Percentiles rank a stretch among this genome's conserved stretches.
Conservation (phyloP, 208 protist genomes). For the Wallacemonas collosoma region DNA sequence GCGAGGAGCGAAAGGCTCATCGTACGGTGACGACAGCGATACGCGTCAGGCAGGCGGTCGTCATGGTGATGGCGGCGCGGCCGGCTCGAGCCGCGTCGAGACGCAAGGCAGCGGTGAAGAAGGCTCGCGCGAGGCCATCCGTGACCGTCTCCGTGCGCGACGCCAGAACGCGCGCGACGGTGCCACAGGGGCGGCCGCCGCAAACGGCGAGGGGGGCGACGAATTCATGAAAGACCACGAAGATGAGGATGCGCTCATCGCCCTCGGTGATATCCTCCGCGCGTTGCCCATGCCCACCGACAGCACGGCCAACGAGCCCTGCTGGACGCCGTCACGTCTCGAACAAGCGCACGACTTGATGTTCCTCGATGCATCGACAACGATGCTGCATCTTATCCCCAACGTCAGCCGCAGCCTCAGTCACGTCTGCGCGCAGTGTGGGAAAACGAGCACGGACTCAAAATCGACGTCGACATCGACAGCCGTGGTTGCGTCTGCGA, state of each 20-base stretch:
- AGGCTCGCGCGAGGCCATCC: slow-evolving; percentile 4
- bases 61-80: neutral
- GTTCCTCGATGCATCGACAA: slow-evolving; percentile 82
- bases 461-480: slow-evolving; percentile 2
- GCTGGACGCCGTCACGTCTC: slow-evolving; percentile 47
- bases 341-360: slow-evolving; percentile 75
- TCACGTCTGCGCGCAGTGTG: slow-evolving; percentile 57
- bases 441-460: slow-evolving; percentile 14
- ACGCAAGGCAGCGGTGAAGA: no score
- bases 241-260: slow-evolving; percentile 80
- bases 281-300: slow-evolving; percentile 44
- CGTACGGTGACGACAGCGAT: neutral
- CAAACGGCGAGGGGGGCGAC: slow-evolving; percentile 3
- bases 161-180: slow-evolving; percentile 16
- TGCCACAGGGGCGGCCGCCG: neutral
- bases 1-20: neutral
- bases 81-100: neutral
- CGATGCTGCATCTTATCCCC: slow-evolving; percentile 71
- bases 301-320: slow-evolving; percentile 11
- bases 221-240: slow-evolving; percentile 23
- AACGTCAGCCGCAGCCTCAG: slow-evolving; percentile 56
- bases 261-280: slow-evolving; percentile 62
- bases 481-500: neutral
- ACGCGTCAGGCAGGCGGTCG: neutral
- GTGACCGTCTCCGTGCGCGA: slow-evolving; percentile 16